These are phyloP conservation scores for Pulicaria dysenterica DNA, from an alignment of 129 eudicot species.

Conservation along the genomic window DNA sequence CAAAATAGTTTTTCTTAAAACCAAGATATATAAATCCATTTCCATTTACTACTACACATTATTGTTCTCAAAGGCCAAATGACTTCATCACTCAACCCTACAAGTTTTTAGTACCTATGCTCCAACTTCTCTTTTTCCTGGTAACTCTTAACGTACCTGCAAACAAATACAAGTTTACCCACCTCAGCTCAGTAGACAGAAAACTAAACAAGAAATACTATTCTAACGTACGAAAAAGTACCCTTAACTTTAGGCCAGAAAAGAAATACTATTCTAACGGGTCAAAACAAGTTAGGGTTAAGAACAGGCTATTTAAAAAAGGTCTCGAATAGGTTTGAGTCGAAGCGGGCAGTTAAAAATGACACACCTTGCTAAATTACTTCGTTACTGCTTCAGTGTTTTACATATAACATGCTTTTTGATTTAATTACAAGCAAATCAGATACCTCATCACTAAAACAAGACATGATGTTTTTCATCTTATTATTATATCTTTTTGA, in stretches of 20 bases:
- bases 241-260: not conserved
- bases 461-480: too few species aligned
- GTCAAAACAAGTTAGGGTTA: too few species aligned
- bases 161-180: constrained; percentile 3
- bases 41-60: constrained; percentile 29
- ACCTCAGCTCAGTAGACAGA: not conserved
- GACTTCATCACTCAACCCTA: not conserved
- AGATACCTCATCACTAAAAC: too few species aligned
- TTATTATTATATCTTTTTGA: too few species aligned
- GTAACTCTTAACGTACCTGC: constrained; percentile 40
- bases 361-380: too few species aligned
- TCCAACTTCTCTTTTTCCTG: constrained; percentile 43
- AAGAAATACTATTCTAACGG: not conserved
- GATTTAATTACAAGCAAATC: too few species aligned
- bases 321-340: too few species aligned
- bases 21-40: constrained; percentile 17
- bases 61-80: constrained; percentile 23
- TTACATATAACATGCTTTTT: too few species aligned
- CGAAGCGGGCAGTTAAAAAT: too few species aligned
- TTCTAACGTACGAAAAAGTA: not conserved
- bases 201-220: not conserved
- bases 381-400: too few species aligned
- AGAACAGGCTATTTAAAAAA: too few species aligned
- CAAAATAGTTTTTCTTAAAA: not conserved
- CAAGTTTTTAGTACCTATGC: constrained; percentile 32